Base-by-base conservation (phyloP, 2,329 filamentous ascomycete species). In the Cyclaneusma minus region DNA sequence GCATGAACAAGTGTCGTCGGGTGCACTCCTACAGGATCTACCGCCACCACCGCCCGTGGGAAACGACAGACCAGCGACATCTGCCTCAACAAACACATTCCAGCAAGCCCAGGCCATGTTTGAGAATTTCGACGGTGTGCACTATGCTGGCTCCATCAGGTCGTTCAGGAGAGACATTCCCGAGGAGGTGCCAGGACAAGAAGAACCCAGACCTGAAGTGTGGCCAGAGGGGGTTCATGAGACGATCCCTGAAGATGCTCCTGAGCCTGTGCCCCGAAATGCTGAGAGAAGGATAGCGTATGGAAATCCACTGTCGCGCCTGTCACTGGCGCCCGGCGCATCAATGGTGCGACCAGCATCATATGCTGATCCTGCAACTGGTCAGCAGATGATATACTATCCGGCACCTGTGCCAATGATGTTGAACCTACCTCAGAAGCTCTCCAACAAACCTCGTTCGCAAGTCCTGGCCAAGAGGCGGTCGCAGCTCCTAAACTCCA, bases 381-480 rank as follows among this genome's bases (percentile, higher is more conserved):
- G 71, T 4, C 71, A 87, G 37, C 62, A 74, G 39, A 93, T 95
- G 81, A 70, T 93, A 7, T 95, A 77, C 52, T 98, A 98, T 48
- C 89, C 89, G 9, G 89, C 89, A 3, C 85, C 83, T 1, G 89
- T 98, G 3, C 89, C 89, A 3, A 75, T 79, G 35, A 85, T 92
- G 74, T 64, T 98, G 30, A 95, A 93, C 41, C 57, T 98, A 8
- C 89, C 89, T 1, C 83, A 84, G 22, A 80, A 83, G 41, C 56
- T 95, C 26, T 92, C 85, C 1, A 80, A 75, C 41, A 64, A 72
- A 27, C 71, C 77, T 6, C 67, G 76, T 28, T 55, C 67, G 3
- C 54, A 62, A 7, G 62, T 72, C 4, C 64, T 73, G 29, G 75
- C 83, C 29, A 66, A 73, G 38, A 68, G 81, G 28, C 71, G 78